Base-by-base conservation (phyloP, 768 basidiomycete genomes). In the Hortiboletus flavorubellus region DNA sequence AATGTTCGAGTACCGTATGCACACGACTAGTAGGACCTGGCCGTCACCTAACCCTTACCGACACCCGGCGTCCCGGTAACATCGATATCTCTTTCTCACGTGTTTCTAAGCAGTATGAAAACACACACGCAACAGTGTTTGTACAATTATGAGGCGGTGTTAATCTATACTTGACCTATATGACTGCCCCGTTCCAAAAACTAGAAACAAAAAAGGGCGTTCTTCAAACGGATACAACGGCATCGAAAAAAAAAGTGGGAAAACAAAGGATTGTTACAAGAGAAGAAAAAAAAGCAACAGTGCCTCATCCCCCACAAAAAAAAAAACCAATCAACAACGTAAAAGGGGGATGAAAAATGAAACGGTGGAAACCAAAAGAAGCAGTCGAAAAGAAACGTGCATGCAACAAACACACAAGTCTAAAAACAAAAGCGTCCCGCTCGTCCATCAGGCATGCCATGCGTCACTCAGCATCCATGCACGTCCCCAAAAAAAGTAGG, bases 151-250 rank as follows among this genome's bases (percentile, higher is more conserved):
- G 55, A 67, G 54, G 51, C 38, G 52, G 55, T 57, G 63, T 52
- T 69, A 67, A 56, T 69, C 67, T 67, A 69, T 46, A 49, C 63
- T 62, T 58, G 46, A 54, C 62, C 64, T 61, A 58, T 56, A 57
- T n/a, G 61, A 55, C 18, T 60, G 58, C 53, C 58, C 56, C 49
- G n/a, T 56, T 53, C 62, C 59, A 63, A 66, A 62, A 63, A 58
- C 63, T 63, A 62, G 60, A 56, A 53, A 51, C 9, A 46, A 39
- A 16, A 5, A 8, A 33, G 57, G 41, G 51, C 53, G 47, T 40
- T 46, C 40, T 55, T 60, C 38, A 11, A 58, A 56, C 54, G 59
- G 48, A 53, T 55, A 57, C 59, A 67, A 55, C 21, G 51, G 51
- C 37, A 45, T 51, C 48, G 18, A 33, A 54, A 51, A 21, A 2